Conservation (phyloP, 2,329 filamentous ascomycete species). For the Fusarium armeniacum region DNA sequence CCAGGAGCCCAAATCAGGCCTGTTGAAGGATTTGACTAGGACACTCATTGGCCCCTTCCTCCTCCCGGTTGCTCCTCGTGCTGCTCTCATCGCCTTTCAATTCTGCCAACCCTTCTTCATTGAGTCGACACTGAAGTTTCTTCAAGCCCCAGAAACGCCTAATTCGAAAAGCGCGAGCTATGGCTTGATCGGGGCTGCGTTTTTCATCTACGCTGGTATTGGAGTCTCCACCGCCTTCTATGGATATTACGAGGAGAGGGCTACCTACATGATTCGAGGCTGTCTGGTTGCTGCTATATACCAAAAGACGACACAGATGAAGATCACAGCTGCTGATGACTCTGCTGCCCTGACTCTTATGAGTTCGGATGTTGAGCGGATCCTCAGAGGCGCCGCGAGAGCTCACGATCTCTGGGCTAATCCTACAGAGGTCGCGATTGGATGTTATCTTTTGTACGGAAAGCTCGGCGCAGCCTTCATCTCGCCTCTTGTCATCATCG, state of each 20-base stretch:
- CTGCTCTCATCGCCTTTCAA: constrained; percentile 57
- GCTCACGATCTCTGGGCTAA: constrained; percentile 61
- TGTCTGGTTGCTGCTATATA: constrained; percentile 55
- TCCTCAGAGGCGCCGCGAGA: constrained; percentile 52
- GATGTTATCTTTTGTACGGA: constrained; percentile 62
- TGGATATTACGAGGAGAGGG: constrained; percentile 57
- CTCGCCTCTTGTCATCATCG: constrained; percentile 61
- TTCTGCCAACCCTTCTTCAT: constrained; percentile 62
- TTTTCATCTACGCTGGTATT: constrained; percentile 59
- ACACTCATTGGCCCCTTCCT: constrained; percentile 54
- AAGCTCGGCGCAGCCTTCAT: constrained; percentile 64
- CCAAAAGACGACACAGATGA: constrained; percentile 52
- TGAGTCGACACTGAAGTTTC: constrained; percentile 54
- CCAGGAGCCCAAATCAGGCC: constrained; percentile 46
- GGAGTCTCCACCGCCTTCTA: constrained; percentile 58
- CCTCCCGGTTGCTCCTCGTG: constrained; percentile 55
- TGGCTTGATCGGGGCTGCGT: constrained; percentile 59
- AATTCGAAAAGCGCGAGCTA: constrained; percentile 53
- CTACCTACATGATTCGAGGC: constrained; percentile 52
- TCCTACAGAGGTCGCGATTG: constrained; percentile 59
- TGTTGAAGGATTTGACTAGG: constrained; percentile 50
- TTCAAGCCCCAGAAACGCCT: constrained; percentile 45
- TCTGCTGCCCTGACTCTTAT: constrained; percentile 62
- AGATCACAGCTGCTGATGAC: constrained; percentile 54
- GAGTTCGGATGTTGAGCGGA: constrained; percentile 62